These are phyloP conservation scores for Aspergillus intermedius DNA, from an alignment of 2,329 filamentous ascomycete species.

Conservation along the genomic window DNA sequence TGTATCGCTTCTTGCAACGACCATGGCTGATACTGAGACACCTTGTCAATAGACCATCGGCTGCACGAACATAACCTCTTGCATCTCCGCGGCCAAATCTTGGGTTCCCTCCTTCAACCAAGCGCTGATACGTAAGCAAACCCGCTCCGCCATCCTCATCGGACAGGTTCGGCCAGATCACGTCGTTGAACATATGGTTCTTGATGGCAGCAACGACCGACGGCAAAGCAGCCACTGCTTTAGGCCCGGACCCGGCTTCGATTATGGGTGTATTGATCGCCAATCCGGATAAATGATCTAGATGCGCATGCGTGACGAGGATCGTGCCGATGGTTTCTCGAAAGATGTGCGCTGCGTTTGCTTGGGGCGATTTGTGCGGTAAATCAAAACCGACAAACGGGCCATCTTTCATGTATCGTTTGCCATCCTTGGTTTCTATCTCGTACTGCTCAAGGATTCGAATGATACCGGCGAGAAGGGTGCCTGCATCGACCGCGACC, in stretches of 20 bases:
- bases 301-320: slow-evolving; percentile 92
- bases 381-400: slow-evolving; percentile 76
- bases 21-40: slow-evolving; percentile 85
- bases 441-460: slow-evolving; percentile 57
- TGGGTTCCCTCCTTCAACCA: slow-evolving; percentile 82
- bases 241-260: slow-evolving; percentile 68
- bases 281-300: slow-evolving; percentile 88
- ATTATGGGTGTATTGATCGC: slow-evolving; percentile 89
- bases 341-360: slow-evolving; percentile 77
- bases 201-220: slow-evolving; percentile 90
- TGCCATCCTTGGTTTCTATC: slow-evolving; percentile 18
- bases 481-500: slow-evolving; percentile 88
- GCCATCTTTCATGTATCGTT: slow-evolving; percentile 44
- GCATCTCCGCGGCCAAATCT: slow-evolving; percentile 73
- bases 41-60: slow-evolving; percentile 82
- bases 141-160: slow-evolving; percentile 95
- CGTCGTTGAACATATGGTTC: slow-evolving; percentile 90
- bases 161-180: slow-evolving; percentile 95
- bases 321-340: slow-evolving; percentile 76
- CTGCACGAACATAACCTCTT: slow-evolving; percentile 80
- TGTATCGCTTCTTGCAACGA: slow-evolving; percentile 69
- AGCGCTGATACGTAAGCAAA: slow-evolving; percentile 78
- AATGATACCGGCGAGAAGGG: slow-evolving; percentile 79
- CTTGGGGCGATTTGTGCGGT: slow-evolving; percentile 57
- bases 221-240: slow-evolving; percentile 77